Evolutionary conservation across 495 filamentous ascomycete genomes (phyloP), one percentile per base, ranked within the genome.

Genomic region (Beverwykella pulmonaria): DNA sequence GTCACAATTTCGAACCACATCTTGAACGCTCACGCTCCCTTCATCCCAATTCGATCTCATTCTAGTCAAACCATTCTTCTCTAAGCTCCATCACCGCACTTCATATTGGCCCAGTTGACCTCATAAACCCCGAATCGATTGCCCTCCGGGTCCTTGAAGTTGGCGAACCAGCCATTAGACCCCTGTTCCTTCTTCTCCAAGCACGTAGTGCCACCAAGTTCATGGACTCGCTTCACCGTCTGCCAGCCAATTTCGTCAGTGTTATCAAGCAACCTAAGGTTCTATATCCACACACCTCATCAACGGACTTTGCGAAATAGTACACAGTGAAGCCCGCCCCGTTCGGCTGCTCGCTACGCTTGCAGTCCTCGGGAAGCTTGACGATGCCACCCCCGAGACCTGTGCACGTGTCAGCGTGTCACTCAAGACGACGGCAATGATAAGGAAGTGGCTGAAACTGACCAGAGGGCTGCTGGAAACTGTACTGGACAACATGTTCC

Each of bases 51-150:
- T 5, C 6, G 39, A 44, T 17, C 48, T 23, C 8, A 25, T 52
- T 26, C 17, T 7, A 23, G 22, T 25, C 19, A 10, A 6, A 2
- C 9, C 22, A 12, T 22, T 29, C 39, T 44, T n/a, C 39, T 14
- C 15, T 25, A 46, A 20, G 25, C 26, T 25, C 12, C 41, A 1
- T 19, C 9, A 26, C 19, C 34, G 10, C 8, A 32, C 29, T 22
- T 41, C 20, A 26, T 26, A 2, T 27, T 30, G 1, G 39, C 39
- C 39, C 39, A 44, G 17, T 44, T 67, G 26, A 49, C 44, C 44
- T 70, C 62, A 59, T 66, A 70, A 0, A 63, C 53, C 3, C 62
- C 68, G 32, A 70, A 70, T 26, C 68, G 39, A 29, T 70, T 70
- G 0, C 68, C 68, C 44, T 66, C 68, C 5, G 53, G 53, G 67